Evolutionary conservation across 768 basidiomycete species (phyloP), one percentile per base, ranked within the genome.

Genomic region (Phanerochaete carnosa): DNA sequence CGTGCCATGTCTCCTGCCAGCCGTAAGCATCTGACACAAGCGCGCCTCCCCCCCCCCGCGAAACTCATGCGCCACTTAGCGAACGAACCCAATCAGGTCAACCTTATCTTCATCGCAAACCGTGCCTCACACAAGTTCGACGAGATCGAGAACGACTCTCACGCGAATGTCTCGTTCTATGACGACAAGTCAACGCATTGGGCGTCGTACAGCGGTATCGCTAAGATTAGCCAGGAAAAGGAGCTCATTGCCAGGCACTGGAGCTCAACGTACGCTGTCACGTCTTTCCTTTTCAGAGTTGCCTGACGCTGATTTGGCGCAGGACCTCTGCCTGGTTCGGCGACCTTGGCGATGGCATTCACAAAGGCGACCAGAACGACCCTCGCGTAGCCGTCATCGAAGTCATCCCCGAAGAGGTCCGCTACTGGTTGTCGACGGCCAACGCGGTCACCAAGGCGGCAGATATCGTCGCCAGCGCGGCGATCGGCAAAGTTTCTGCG

Each of bases 91-190:
- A 77, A 76, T 28, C 80, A 85, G 60, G 66, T 87, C 58, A 81
- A 76, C 45, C 82, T 92, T 59, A 66, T 83, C 12, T 92, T 92
- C 76, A 73, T 92, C 64, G 87, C 84, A 26, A 94, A 94, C 71
- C 88, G 87, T 45, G 83, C 75, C 1, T 84, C 89, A 4, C 79
- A 77, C 69, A 94, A 94, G 68, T 88, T 85, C 62, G 85, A 89
- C 29, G 90, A 94, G 69, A 84, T 94, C 53, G 72, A 87, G 66
- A 81, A 89, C 65, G 90, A 94, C 68, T 69, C 78, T 1, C 83
- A 92, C 70, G 90, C 91, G 66, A 95, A 95, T 69, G 84, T 94
- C 60, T 85, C 85, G 61, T 94, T 92, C 72, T 84, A 82, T 68
- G 86, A 94, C 64, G 77, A 80, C 13, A 75, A 77, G 15, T 82